Evolutionary conservation across 352 stramenopile genomes (phyloP).

Genomic region (Globisporangium sylvaticum): DNA sequence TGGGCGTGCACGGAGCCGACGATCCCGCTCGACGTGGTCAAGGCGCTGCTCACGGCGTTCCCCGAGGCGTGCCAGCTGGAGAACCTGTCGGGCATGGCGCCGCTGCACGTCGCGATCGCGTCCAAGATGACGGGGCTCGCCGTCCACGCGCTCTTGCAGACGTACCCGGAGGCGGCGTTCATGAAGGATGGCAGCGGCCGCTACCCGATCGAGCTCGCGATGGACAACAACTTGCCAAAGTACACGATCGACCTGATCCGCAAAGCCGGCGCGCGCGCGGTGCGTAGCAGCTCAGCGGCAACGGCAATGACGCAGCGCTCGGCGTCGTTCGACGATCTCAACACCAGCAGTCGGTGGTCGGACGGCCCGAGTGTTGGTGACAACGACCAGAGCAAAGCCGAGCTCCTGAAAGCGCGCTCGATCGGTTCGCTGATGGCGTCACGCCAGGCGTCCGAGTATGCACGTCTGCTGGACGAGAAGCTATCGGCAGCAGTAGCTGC

Average conservation of each 20-base stretch:
- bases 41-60: slow-evolving; percentile 45
- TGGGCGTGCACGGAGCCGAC: slow-evolving; percentile 73
- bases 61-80: slow-evolving; percentile 51
- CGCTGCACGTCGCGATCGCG: slow-evolving; percentile 77
- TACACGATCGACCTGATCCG: slow-evolving; percentile 71
- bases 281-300: slow-evolving; percentile 24
- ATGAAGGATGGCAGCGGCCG: slow-evolving; percentile 48
- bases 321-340: slow-evolving; percentile 30
- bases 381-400: slow-evolving; percentile 21
- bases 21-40: slow-evolving; percentile 43
- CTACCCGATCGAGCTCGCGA: slow-evolving; percentile 64
- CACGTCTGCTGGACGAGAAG: slow-evolving; percentile 35
- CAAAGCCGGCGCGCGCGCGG: slow-evolving; percentile 40
- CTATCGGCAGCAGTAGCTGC: background rate
- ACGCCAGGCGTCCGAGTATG: slow-evolving; percentile 34
- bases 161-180: slow-evolving; percentile 26
- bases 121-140: slow-evolving; percentile 58
- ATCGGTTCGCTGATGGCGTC: slow-evolving; percentile 41
- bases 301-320: slow-evolving; percentile 26
- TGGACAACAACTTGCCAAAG: slow-evolving; percentile 55
- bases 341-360: slow-evolving; percentile 14
- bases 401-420: slow-evolving; percentile 47
- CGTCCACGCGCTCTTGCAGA: slow-evolving; percentile 47
- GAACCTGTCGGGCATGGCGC: slow-evolving; percentile 78
- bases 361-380: slow-evolving; percentile 10